phyloP scores from a whole-genome alignment of 306 rosid genomes.

The Crotalaria pallida region DNA sequence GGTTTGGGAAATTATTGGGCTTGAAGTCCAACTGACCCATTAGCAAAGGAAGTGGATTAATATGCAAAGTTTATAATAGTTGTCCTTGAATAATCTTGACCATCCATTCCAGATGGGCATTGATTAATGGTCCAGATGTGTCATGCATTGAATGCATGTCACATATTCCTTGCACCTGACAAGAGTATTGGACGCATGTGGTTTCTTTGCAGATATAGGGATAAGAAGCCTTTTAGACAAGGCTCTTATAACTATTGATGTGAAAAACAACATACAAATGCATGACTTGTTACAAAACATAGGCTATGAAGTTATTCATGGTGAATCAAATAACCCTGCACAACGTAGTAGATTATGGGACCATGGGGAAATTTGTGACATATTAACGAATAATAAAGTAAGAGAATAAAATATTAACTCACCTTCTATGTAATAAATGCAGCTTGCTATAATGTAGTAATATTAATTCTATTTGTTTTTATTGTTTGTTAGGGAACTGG shows the following conservation, averaged over 20 bases:
- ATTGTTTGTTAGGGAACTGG: neutral
- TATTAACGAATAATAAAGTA: neutral
- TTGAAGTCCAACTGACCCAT: no score
- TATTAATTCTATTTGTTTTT: neutral
- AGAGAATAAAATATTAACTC: neutral
- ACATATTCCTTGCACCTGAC: no score
- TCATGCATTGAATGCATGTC: no score
- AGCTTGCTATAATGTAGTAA: neutral
- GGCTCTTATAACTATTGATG: neutral
- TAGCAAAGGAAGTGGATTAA: no score
- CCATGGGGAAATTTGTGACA: neutral
- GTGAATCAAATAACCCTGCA: neutral
- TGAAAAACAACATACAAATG: neutral
- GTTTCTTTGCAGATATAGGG: neutral
- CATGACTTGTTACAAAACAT: constrained; percentile 12
- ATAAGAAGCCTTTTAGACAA: neutral
- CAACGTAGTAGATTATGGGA: neutral
- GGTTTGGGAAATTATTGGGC: no score
- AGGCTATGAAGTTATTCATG: constrained; percentile 1
- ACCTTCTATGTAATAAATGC: neutral
- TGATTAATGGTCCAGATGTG: no score
- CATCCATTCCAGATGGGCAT: no score
- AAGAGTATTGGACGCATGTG: neutral
- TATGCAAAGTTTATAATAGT: no score
- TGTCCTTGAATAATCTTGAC: no score